phyloP scores from a whole-genome alignment of 176 grass and related monocot species.

The Avena sativa region DNA sequence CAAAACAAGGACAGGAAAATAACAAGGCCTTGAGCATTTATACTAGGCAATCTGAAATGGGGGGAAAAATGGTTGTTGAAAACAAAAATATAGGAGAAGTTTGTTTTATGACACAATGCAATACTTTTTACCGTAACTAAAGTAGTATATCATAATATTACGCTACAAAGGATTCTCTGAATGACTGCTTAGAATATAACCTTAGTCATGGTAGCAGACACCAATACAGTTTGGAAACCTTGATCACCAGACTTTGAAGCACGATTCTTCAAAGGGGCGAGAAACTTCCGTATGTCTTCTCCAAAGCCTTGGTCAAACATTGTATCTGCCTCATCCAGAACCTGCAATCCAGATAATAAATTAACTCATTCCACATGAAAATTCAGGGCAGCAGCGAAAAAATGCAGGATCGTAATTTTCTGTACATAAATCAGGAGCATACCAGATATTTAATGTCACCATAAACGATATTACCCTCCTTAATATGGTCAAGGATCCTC shows the following conservation, averaged over 20 bases:
- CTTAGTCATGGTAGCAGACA: slow-evolving; percentile 92
- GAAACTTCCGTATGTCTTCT: slow-evolving; percentile 87
- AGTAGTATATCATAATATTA: slow-evolving; percentile 13
- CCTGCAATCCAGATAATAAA: slow-evolving; percentile 40
- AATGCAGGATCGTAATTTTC: background rate
- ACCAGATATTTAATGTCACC: slow-evolving; percentile 99
- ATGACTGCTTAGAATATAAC: slow-evolving; percentile 44
- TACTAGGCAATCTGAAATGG: slow-evolving; percentile 18
- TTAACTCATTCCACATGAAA: slow-evolving; percentile 20
- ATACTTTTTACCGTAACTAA: slow-evolving; percentile 1
- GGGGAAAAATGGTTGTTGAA: background rate
- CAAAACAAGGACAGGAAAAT: background rate
- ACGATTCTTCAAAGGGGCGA: slow-evolving; percentile 84
- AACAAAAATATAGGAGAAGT: background rate
- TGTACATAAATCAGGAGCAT: slow-evolving; percentile 35
- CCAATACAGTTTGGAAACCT: slow-evolving; percentile 96
- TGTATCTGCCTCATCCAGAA: slow-evolving; percentile 98
- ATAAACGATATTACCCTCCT: slow-evolving; percentile 94
- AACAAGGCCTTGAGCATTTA: background rate
- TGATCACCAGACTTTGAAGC: slow-evolving; percentile 69
- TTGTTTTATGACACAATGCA: background rate
- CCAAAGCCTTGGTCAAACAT: slow-evolving; percentile 99
- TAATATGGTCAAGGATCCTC: slow-evolving; percentile 91
- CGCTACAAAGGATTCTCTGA: background rate
- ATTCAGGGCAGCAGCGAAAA: background rate